Conservation (phyloP, 148 eudicot species). For the Chenopodium suecicum region DNA sequence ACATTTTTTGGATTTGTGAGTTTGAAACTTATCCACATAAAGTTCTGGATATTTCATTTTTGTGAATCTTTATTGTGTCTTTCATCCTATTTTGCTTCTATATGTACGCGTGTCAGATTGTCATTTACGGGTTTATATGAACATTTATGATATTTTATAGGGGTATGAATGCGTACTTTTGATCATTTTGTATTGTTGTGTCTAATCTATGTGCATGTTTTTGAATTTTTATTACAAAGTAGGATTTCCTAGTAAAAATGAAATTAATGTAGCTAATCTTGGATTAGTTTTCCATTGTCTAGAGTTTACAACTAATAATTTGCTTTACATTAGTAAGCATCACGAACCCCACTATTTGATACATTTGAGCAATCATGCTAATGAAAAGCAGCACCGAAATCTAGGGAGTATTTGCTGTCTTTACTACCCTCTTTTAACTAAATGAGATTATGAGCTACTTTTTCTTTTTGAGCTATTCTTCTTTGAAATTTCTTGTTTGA, state of each 20-base stretch:
- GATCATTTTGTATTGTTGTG: not conserved
- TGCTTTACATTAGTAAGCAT: slow-evolving; percentile 7
- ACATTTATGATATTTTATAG: too few species aligned
- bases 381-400: slow-evolving; percentile 15
- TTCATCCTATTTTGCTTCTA: not conserved
- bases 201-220: too few species aligned
- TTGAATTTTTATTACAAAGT: not conserved
- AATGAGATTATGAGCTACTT: not conserved
- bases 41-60: too few species aligned
- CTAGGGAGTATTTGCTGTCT: slow-evolving; percentile 7
- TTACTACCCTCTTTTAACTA: slow-evolving; percentile 7
- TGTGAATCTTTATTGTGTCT: not conserved
- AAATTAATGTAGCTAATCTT: not conserved
- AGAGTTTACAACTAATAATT: not conserved
- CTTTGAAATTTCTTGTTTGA: not conserved
- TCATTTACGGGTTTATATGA: too few species aligned
- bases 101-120: not conserved
- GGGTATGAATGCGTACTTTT: not conserved
- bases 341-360: slow-evolving; percentile 10
- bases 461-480: not conserved
- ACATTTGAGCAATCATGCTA: slow-evolving; percentile 4
- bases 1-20: not conserved
- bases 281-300: not conserved
- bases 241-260: not conserved
- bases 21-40: too few species aligned